Base-by-base conservation (phyloP, 1,284 basidiomycete genomes). In the Malassezia slooffiae region DNA sequence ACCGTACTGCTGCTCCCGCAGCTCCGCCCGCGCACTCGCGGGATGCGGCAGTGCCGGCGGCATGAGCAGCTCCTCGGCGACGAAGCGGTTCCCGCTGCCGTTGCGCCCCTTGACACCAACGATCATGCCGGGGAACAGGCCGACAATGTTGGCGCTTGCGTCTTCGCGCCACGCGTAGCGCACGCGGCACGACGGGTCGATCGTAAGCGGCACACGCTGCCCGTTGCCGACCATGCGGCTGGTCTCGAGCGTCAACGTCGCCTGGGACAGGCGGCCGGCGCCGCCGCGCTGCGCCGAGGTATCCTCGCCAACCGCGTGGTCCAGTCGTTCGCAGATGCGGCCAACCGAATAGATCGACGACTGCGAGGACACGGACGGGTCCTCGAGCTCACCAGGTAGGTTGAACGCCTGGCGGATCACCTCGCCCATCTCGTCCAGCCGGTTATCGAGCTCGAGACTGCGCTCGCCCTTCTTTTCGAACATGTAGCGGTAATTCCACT, bases 41-140 rank as follows among this genome's bases (percentile, higher is more conserved):
- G 65, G 54, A 21, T 61, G 49, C 1, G 62, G 60, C 21, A 67
- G 38, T 0, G 62, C 46, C 2, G 66, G 62, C 16, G 59, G 60
- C 51, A 81, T 74, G 27, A 95, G 70, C 11, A 95, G 75, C 62
- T 96, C 88, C 20, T 79, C 79, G 0, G 83, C 89, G 12, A 80
- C 75, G 66, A 95, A 97, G 68, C 79, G 80, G 2, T 79, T 81
- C 4, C 85, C 89, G 1, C 87, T 86, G 2, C 88, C 89, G 68
- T 96, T 96, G 60, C 79, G 78, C 0, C 93, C 93, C 55, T 80
- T 83, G n/a, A 95, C 67, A 3, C 83, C 85, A 0, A 84, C 81
- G 34, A 97, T 80, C 29, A 82, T 81, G 2, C 93, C 93, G 1
- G 89, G 87, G 64, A 90, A 97, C 23, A 97, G 67, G 0, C 83